Evolutionary conservation across 305 asterid genomes (phyloP), one percentile per base, ranked within the genome.

Genomic region (Fraxinus platypoda): DNA sequence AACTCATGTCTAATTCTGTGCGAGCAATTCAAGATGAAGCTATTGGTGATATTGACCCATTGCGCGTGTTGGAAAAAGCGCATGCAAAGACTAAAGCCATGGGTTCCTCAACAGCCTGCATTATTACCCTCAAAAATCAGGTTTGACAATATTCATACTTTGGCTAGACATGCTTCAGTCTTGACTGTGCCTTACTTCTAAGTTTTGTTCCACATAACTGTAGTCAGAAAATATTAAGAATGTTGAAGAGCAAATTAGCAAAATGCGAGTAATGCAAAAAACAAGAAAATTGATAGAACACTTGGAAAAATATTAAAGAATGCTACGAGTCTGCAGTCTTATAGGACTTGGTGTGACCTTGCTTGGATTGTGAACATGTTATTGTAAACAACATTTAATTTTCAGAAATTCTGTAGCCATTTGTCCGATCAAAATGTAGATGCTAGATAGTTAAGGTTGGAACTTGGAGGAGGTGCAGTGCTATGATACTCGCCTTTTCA

Each of bases 81-180:
- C 90, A 94, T 80, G 83, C 89, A 4, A 41, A 37, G 72, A 93
- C 98, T 80, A 88, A 85, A 54, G 90, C 92, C 30, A 82, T 82
- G 91, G 98, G 98, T 84, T 94, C 98, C 80, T 94, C 98, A 8
- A 94, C 98, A 17, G 98, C 98, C 62, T 91, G 95, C 88, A 93
- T 94, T 71, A 87, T 94, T 83, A 88, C 90, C 82, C 92, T 94
- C 0, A 90, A 85, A 83, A 84, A 90, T 34, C 87, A 94, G 98
- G 98, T 94, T 73, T 77, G 30, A 19, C 86, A 76, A 66, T 59
- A 77, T 35, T 30, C 15, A 15, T 73, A 57, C 38, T 64, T 34
- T 52, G 9, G 74, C 19, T 33, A 7, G 23, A 19, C 37, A 6
- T 73, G 68, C 78, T 81, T 43, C 37, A 83, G 17, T 15, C 73